Conservation (phyloP, 2,329 filamentous ascomycete species). For the Exophiala spinifera region DNA sequence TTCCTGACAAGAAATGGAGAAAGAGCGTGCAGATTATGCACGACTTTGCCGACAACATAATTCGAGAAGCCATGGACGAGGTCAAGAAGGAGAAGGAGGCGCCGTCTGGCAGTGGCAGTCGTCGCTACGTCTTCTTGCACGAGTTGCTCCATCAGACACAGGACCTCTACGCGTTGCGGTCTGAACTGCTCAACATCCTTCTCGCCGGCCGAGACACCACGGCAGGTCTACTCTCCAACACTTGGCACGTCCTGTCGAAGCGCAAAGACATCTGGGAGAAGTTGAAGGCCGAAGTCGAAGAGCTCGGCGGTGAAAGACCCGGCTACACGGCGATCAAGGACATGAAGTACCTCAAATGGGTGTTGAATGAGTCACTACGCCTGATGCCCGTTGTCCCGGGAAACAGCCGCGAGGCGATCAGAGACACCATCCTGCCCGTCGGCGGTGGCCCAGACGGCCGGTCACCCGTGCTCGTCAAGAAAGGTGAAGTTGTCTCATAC, state of each 20-base stretch:
- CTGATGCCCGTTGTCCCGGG: constrained; percentile 41
- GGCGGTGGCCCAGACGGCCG: constrained; percentile 48
- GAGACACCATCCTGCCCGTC: constrained; percentile 46
- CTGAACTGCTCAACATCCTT: constrained; percentile 37
- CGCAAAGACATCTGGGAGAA: constrained; percentile 40
- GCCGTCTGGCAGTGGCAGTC: constrained; percentile 51
- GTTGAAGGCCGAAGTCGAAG: constrained; percentile 39
- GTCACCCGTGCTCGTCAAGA: constrained; percentile 47
- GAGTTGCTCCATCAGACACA: constrained; percentile 26
- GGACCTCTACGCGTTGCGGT: constrained; percentile 23
- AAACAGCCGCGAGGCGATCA: constrained; percentile 40
- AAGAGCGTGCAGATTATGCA: constrained; percentile 26
- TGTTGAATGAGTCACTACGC: constrained; percentile 41
- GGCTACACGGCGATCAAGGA: constrained; percentile 27
- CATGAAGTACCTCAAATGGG: constrained; percentile 30
- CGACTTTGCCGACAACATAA: constrained; percentile 25
- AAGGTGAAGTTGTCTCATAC: constrained; percentile 47
- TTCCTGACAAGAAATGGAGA: constrained; percentile 22
- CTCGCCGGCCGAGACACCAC: constrained; percentile 40
- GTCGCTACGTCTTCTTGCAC: constrained; percentile 28
- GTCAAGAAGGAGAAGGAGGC: constrained; percentile 7
- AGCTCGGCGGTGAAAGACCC: constrained; percentile 21
- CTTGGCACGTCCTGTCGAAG: constrained; percentile 34
- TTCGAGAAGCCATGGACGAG: constrained; percentile 22
- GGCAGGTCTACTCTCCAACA: constrained; percentile 35